A percentile compares a stretch with the other conserved stretches of the same genome.
Evolutionary conservation across 345 rosid genomes (phyloP).

Genomic region (Dipteronia dyeriana): DNA sequence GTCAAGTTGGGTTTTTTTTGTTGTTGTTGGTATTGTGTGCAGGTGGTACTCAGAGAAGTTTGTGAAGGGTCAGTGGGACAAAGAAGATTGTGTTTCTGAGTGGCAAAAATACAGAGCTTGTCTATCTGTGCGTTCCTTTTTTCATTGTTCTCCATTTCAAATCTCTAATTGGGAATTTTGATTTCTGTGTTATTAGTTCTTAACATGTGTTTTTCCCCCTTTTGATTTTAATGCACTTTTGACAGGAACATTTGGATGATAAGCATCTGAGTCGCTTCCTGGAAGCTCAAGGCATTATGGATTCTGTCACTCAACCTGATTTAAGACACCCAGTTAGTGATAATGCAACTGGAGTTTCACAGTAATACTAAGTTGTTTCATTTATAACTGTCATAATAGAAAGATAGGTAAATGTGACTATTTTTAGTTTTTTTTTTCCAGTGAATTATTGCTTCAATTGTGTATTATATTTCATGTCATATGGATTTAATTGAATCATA

Average conservation of each 20-base stretch:
- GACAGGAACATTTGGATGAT: constrained; percentile 74
- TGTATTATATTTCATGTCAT: neutral
- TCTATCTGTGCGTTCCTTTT: constrained; percentile 55
- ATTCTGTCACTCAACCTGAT: constrained; percentile 29
- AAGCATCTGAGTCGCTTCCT: constrained; percentile 70
- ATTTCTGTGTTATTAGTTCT: neutral
- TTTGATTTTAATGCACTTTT: neutral
- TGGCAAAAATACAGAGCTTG: constrained; percentile 83
- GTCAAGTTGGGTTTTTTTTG: no score
- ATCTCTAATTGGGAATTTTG: neutral
- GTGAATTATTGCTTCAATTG: neutral
- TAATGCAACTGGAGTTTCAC: constrained; percentile 23
- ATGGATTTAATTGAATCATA: neutral
- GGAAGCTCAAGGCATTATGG: constrained; percentile 52
- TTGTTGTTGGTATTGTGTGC: neutral
- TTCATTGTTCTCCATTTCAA: neutral
- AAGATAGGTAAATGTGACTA: neutral
- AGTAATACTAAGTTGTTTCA: constrained; percentile 4
- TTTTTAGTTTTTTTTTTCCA: neutral
- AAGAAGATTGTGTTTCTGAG: constrained; percentile 67
- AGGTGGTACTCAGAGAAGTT: constrained; percentile 94
- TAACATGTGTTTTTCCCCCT: neutral
- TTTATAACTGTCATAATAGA: neutral
- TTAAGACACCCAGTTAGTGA: constrained; percentile 35
- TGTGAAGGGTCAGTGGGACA: constrained; percentile 80